These are phyloP conservation scores for Eucalyptus marginata DNA, from an alignment of 345 rosid genomes.

Conservation along the genomic window DNA sequence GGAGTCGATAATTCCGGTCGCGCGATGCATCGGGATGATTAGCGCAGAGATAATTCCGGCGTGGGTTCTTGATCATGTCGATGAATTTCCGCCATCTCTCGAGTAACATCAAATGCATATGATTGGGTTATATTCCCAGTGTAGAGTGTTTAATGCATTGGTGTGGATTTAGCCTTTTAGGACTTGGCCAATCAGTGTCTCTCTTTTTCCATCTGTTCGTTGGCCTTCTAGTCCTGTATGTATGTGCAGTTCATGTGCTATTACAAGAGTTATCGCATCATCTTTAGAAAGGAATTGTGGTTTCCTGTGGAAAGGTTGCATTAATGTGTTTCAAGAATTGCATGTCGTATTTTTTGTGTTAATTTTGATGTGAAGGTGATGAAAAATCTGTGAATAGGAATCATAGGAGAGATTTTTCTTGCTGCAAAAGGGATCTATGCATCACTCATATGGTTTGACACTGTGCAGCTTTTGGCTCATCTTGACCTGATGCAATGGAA, in stretches of 20 bases:
- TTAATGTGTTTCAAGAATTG: not conserved
- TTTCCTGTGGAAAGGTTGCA: not conserved
- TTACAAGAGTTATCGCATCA: not conserved
- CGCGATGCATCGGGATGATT: not conserved
- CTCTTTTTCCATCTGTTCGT: not conserved
- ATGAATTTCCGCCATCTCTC: not conserved
- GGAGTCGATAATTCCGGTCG: not conserved
- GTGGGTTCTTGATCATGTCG: not conserved
- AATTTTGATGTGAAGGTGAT: not conserved
- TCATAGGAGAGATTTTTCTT: not conserved
- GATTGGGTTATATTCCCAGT: not conserved
- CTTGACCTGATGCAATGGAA: constrained; percentile 52
- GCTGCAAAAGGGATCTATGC: not conserved
- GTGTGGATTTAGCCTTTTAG: not conserved
- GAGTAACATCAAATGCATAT: not conserved
- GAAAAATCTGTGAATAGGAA: not conserved
- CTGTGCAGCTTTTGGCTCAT: constrained; percentile 15
- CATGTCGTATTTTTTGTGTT: not conserved
- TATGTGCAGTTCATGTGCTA: not conserved
- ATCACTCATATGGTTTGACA: not conserved
- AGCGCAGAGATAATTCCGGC: not conserved
- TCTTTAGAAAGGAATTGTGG: not conserved
- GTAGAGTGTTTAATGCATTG: not conserved
- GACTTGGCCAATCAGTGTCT: not conserved
- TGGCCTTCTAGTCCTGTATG: not conserved